Evolutionary conservation across 768 basidiomycete genomes (phyloP).

Genomic region (Rubroboletus satanas): DNA sequence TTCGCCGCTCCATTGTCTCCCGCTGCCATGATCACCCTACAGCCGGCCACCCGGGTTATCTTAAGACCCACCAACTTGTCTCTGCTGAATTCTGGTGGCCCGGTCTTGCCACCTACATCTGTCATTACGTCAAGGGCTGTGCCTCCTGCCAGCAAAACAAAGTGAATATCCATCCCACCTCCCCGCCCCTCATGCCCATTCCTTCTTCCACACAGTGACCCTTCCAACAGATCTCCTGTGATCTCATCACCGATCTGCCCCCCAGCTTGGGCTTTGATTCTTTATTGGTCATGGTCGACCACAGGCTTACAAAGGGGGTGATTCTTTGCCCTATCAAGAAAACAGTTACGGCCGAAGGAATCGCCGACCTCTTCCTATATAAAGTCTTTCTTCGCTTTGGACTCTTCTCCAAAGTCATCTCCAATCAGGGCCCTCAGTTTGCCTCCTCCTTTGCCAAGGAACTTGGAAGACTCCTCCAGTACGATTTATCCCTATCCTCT

Average conservation of each 20-base stretch:
- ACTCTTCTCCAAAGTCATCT: no score
- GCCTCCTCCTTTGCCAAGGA: no score
- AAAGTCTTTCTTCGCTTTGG: no score
- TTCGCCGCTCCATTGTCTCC: fast-evolving
- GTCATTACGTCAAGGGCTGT: fast-evolving
- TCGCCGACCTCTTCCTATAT: no score
- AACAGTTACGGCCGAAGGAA: no score
- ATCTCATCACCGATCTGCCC: neutral
- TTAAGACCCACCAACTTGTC: neutral
- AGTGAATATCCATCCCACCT: neutral
- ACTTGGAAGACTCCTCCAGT: no score
- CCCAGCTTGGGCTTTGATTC: neutral
- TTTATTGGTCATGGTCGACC: neutral
- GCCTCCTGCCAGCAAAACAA: neutral
- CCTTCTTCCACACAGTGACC: fast-evolving
- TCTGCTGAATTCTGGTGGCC: neutral
- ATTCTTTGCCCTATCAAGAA: neutral
- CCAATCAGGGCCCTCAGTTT: no score
- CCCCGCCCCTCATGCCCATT: fast-evolving
- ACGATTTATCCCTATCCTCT: neutral
- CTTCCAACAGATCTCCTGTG: neutral
- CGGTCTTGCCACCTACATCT: neutral
- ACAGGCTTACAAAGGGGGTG: neutral
- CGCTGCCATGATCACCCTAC: neutral
- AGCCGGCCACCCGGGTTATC: fast-evolving